Evolutionary conservation across 2,329 filamentous ascomycete genomes (phyloP).

Genomic region (Paecilomyces formosus): DNA sequence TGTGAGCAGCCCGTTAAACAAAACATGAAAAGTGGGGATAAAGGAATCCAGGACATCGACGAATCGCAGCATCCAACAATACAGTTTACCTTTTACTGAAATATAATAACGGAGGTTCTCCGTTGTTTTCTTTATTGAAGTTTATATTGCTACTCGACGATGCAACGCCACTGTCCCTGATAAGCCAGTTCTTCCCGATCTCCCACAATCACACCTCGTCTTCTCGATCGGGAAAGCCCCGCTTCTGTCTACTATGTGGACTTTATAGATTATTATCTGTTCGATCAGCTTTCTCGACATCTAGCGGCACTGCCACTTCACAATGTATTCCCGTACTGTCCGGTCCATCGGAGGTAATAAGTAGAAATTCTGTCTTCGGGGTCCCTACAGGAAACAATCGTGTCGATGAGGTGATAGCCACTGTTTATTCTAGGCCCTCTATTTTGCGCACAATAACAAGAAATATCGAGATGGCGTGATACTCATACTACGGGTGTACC

Average conservation of each 20-base stretch:
- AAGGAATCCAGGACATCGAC: background rate
- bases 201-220: too few relatives aligned
- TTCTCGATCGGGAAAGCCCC: background rate
- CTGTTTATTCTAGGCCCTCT: background rate
- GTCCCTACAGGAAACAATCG: background rate
- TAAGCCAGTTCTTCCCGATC: background rate
- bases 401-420: background rate
- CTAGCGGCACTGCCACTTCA: background rate
- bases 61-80: background rate
- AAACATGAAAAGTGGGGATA: background rate
- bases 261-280: background rate
- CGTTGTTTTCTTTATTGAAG: background rate
- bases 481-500: background rate
- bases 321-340: background rate
- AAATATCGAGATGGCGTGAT: background rate
- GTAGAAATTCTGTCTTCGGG: background rate
- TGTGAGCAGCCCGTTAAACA: background rate
- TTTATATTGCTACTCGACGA: too few relatives aligned
- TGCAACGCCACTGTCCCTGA: background rate
- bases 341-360: background rate
- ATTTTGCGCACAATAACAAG: background rate
- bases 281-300: background rate
- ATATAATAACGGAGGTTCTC: background rate
- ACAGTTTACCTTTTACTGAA: background rate
- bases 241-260: background rate